Base-by-base conservation (phyloP, 2,329 filamentous ascomycete genomes). In the Rhynchosporium secalis region DNA sequence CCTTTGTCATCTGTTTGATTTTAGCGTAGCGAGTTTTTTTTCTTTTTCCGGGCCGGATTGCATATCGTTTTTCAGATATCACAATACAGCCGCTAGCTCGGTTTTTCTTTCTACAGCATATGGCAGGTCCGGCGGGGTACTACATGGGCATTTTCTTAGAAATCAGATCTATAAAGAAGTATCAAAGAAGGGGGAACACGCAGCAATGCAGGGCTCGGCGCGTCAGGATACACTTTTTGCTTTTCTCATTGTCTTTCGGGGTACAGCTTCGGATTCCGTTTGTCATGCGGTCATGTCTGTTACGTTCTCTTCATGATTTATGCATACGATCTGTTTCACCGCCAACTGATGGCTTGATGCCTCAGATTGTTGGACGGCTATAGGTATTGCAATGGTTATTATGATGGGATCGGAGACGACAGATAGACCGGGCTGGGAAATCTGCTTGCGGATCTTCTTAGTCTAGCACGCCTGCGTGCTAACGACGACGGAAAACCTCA, bases 131-230 rank as follows among this genome's bases (percentile, higher is more conserved):
- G 72, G 67, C 65, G 69, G 70, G 62, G 63, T 65, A 67, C 66
- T 60, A 68, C 70, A 60, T 61, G 64, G 71, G 71, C 75, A 68
- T 71, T 72, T 72, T 72, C 64, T 38, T 63, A 68, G 66, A 75
- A 81, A 78, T 80, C 76, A 61, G 58, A 64, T 48, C 47, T 60
- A 69, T 63, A 69, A 71, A 73, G 66, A 72, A 69, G 65, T 69
- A 71, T 66, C 68, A 65, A 69, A 67, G 64, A 71, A 83, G 84
- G 81, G 85, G 78, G 78, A 83, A 81, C 73, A 82, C 79, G 83
- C 83, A 86, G 83, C 83, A 84, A 86, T 86, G 83, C 83, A 83
- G 78, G 76, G 76, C 76, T 79, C 75, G 78, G 76, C 75, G 76
- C 76, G 75, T 71, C 71, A 72, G 72, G 71, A 69, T 70, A 68